phyloP scores from a whole-genome alignment of 2,329 filamentous ascomycete genomes.

The Sporothrix pallida region DNA sequence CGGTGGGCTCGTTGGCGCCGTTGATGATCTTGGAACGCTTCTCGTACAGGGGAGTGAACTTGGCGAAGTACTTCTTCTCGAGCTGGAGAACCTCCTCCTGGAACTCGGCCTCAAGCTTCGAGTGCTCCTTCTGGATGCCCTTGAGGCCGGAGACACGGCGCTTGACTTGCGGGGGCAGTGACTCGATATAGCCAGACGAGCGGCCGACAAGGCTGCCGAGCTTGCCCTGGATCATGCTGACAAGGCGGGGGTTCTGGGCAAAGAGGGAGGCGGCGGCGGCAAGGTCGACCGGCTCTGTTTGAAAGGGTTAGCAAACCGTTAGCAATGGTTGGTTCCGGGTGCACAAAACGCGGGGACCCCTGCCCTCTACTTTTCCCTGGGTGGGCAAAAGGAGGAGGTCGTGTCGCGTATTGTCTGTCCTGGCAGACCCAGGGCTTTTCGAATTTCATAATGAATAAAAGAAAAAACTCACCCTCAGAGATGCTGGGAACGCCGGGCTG shows the following conservation, averaged over 20 bases:
- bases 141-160: slow-evolving; percentile 94
- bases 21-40: slow-evolving; percentile 94
- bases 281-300: slow-evolving; percentile 87
- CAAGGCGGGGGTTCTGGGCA: slow-evolving; percentile 90
- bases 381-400: not conserved
- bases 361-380: not conserved
- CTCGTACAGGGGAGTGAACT: slow-evolving; percentile 96
- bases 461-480: slow-evolving; percentile 79
- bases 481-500: slow-evolving; percentile 93
- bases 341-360: slow-evolving; percentile 25
- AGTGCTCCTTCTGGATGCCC: slow-evolving; percentile 98
- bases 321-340: slow-evolving; percentile 23
- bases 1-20: slow-evolving; percentile 81
- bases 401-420: not conserved
- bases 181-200: slow-evolving; percentile 98
- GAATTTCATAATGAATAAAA: not conserved
- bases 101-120: slow-evolving; percentile 97
- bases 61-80: slow-evolving; percentile 99
- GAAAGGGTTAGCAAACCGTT: slow-evolving; percentile 22
- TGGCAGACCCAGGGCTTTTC: not conserved
- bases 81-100: slow-evolving; percentile 97
- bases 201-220: slow-evolving; percentile 90
- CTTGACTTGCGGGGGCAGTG: slow-evolving; percentile 84
- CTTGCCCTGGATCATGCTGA: slow-evolving; percentile 97
- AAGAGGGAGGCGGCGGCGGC: slow-evolving; percentile 88